phyloP scores from a whole-genome alignment of 1,284 basidiomycete species.

The Boletus mariae region DNA sequence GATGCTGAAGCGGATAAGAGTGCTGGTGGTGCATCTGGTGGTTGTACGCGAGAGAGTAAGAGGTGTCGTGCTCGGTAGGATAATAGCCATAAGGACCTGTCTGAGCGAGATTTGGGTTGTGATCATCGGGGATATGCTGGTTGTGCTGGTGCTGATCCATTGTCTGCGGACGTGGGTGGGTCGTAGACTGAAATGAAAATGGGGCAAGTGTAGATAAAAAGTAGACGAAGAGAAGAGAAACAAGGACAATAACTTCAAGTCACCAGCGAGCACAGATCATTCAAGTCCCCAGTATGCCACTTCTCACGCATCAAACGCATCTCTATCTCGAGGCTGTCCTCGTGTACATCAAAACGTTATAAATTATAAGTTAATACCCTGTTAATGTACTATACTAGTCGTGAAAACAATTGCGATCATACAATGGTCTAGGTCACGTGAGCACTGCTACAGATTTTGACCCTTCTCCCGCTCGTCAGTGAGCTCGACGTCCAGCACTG shows the following conservation, averaged over 20 bases:
- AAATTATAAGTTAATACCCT: too few species aligned
- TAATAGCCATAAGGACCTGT: constrained; percentile 37
- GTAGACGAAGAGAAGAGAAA: too few species aligned
- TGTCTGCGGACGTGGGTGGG: constrained; percentile 29
- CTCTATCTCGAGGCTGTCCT: too few species aligned
- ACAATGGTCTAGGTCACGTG: background rate
- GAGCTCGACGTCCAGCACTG: constrained; percentile 2
- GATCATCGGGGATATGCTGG: constrained; percentile 41
- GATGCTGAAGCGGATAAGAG: constrained; percentile 42
- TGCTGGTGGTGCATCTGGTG: constrained; percentile 38
- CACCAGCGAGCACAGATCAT: too few species aligned
- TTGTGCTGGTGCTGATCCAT: constrained; percentile 43
- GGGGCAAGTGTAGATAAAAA: too few species aligned
- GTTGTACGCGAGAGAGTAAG: constrained; percentile 42
- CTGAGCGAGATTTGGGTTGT: constrained; percentile 37
- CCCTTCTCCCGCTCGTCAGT: background rate
- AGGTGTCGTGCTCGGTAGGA: constrained; percentile 39
- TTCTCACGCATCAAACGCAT: background rate
- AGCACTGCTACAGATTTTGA: background rate
- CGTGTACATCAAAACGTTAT: background rate
- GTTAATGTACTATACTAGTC: too few species aligned
- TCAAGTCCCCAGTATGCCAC: background rate
- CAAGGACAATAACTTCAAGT: too few species aligned
- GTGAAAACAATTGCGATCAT: too few species aligned
- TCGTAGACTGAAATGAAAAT: constrained; percentile 36